Base-by-base conservation (phyloP, 768 basidiomycete genomes). In the Lyophyllum semitale region DNA sequence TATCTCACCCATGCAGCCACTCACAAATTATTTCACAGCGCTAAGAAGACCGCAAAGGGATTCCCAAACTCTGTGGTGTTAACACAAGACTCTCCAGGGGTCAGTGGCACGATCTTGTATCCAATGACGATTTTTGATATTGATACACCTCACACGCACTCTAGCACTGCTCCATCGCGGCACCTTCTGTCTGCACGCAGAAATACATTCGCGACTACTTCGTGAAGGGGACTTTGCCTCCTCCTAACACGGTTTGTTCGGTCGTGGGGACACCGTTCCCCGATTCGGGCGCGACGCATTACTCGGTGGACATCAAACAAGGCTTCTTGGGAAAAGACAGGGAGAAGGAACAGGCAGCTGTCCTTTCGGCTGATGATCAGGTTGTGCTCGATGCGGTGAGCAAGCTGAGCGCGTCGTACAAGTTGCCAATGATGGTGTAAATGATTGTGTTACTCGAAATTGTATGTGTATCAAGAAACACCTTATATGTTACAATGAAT, bases 81-180 rank as follows among this genome's bases (percentile, higher is more conserved):
- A 18, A 76, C 73, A 8, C 76, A 78, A 53, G 73, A 77, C 22
- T 75, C 74, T 8, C 59, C 71, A 12, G 76, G 77, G 7, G 76
- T 79, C 62, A 23, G 71, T 63, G 2, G 22, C 12, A 40, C 22
- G 20, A 22, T 47, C 54, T 47, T 30, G 51, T n/a, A 26, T 30
- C 11, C 30, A 3, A 22, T 1, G 15, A 7, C 40, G 7, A 40
- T 54, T 27, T 48, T 33, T n/a, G n/a, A n/a, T n/a, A 35, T 9
- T 25, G 7, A 27, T 18, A 4, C 5, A 38, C 37, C 20, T 12
- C n/a, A 18, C 15, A 23, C 29, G 27, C 47, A n/a, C 27, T 9
- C 13, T n/a, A 70, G 65, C 66, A 69, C 38, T 63, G 63, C 46
- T 67, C 68, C 13, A 40, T 69, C 8, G 23, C 60, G 2, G 65